A percentile compares a stretch with the other conserved stretches of the same genome.
phyloP scores from a whole-genome alignment of 768 basidiomycete genomes.

The Mycena haematopus region DNA sequence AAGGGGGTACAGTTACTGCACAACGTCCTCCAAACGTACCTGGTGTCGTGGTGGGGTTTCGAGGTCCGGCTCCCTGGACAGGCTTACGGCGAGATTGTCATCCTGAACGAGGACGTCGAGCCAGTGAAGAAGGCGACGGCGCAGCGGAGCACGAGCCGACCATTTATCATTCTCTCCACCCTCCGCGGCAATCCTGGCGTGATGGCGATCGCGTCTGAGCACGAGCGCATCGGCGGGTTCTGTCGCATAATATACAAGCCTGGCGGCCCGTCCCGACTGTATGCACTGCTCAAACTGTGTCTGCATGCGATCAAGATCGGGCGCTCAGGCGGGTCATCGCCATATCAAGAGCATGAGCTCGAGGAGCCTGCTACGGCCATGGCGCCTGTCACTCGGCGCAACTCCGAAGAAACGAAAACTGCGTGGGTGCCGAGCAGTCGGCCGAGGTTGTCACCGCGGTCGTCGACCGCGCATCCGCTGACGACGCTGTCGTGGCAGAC shows the following conservation, averaged over 20 bases:
- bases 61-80: slow-evolving; percentile 46
- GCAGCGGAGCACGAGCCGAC: slow-evolving; percentile 59
- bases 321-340: slow-evolving; percentile 37
- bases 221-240: slow-evolving; percentile 84
- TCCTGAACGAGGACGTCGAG: slow-evolving; percentile 80
- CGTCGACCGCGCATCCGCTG: slow-evolving; percentile 52
- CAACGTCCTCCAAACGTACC: slow-evolving; percentile 67
- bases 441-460: slow-evolving; percentile 62
- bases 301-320: slow-evolving; percentile 62
- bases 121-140: slow-evolving; percentile 64
- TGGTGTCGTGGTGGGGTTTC: slow-evolving; percentile 82
- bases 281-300: slow-evolving; percentile 67
- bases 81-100: slow-evolving; percentile 71
- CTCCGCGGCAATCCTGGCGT: slow-evolving; percentile 68
- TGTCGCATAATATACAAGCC: slow-evolving; percentile 92
- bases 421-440: slow-evolving; percentile 35
- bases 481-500: slow-evolving; percentile 41
- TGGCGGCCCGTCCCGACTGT: slow-evolving; percentile 79
- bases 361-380: not conserved
- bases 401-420: slow-evolving; percentile 54
- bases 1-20: slow-evolving; percentile 73
- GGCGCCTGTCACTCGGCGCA: slow-evolving; percentile 41
- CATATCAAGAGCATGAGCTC: slow-evolving; percentile 6
- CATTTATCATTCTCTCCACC: slow-evolving; percentile 80
- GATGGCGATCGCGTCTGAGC: slow-evolving; percentile 68